Base-by-base conservation (phyloP, 768 basidiomycete genomes). In the Lactarius indigo region DNA sequence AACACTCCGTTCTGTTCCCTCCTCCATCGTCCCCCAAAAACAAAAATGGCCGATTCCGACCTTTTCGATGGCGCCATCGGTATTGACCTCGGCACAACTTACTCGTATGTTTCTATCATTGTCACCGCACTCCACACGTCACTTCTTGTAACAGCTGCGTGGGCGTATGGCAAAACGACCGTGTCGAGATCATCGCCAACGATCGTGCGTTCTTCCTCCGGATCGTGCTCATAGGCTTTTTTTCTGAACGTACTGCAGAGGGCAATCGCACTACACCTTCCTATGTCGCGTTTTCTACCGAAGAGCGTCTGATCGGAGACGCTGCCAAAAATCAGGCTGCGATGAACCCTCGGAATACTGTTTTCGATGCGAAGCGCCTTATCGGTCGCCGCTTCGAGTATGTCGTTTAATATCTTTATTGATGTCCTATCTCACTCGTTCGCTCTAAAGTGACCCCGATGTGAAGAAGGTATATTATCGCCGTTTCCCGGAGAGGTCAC, bases 101-200 rank as follows among this genome's bases (percentile, higher is more conserved):
- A 98, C 87, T 93, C 92, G 91, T 93, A 76, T 72, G 89, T 78
- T 61, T 61, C 18, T 2, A 10, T 56, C 18, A 52, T 28, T 20
- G 52, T 20, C 39, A 37, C 54, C 9, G 41, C 42, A 65, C 50
- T 71, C 30, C 35, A 67, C 69, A 75, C 74, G 69, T 71, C 56
- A 31, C 39, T 67, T 31, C 61, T 63, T 73, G 61, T 74, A 42
- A 42, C 73, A 96, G 94, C 57, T 98, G 96, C 78, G 96, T 98
- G 73, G 96, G 94, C 83, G 95, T 98, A 75, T 98, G 96, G 96
- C 94, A 96, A 86, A 95, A 97, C 80, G 96, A 98, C 86, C 94
- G 96, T 75, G 96, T 98, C 74, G 96, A 98, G 80, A 98, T 98
- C 83, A 98, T 98, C 77, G 90, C 93, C 82, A 95, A 95, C 75